Evolutionary conservation across 2,329 filamentous ascomycete species (phyloP), one percentile per base, ranked within the genome.

Genomic region (Arthrobotrys entomopaga): DNA sequence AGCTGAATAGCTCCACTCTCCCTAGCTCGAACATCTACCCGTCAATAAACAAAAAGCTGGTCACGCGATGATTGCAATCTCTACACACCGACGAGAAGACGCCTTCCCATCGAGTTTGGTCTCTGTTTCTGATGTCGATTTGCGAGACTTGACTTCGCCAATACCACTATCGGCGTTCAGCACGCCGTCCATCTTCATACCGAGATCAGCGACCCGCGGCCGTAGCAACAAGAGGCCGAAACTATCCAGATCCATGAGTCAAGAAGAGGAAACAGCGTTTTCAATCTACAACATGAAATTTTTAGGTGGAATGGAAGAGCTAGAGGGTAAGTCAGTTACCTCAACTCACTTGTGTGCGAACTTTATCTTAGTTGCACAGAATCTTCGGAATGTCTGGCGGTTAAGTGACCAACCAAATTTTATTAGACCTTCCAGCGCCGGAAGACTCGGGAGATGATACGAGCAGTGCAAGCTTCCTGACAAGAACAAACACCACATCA

Each of bases 51-150:
- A 46, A 50, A 50, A 19, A 54, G 29, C 22, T 66, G 63, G 52
- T 59, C 70, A 64, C 70, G 70, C 70, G 63, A 74, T 74, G 70
- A 74, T 74, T 74, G 70, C 70, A 20, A 61, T 74, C 58, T 74
- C 70, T 52, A 66, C 70, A 63, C 70, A 57, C 46, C 63, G 56
- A 64, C 50, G 63, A 74, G 63, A 74, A 63, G 70, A 67, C 63
- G 22, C 63, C 56, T 74, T 74, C 46, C 63, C 64, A 66, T 59
- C 70, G 53, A 65, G 63, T 67, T 66, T 74, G 70, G 70, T 57
- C 52, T 56, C 69, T 42, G 42, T 49, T 38, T 49, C 70, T 24
- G 63, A 74, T 67, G 60, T 49, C 53, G 64, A 67, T 52, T 19
- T 64, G 19, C 63, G 64, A 46, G 64, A 57, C 50, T 34, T 61